phyloP scores from a whole-genome alignment of 2,329 filamentous ascomycete species.

The Acrocalymma vagum region DNA sequence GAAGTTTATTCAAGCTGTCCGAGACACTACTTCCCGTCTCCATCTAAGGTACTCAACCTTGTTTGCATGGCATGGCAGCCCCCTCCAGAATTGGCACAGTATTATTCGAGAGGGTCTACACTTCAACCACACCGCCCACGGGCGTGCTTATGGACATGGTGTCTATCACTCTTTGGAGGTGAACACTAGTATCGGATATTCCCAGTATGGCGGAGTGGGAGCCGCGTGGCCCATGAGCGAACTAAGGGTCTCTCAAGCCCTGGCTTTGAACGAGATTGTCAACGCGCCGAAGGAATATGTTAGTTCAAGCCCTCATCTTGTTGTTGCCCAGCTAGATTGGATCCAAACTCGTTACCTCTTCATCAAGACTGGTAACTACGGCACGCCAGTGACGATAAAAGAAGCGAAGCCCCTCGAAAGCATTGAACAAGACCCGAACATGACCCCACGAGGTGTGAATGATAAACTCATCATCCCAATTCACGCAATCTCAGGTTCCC shows the following conservation, averaged over 20 bases:
- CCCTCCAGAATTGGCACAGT: constrained; percentile 83
- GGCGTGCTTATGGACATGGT: constrained; percentile 78
- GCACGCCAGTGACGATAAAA: constrained; percentile 1
- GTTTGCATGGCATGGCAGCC: constrained; percentile 88
- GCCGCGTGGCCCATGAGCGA: constrained; percentile 71
- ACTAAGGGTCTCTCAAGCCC: constrained; percentile 65
- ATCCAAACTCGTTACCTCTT: constrained; percentile 90
- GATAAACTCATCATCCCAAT: constrained; percentile 60
- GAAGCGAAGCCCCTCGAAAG: constrained; percentile 32
- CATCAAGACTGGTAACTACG: constrained; percentile 49
- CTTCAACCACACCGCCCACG: constrained; percentile 69
- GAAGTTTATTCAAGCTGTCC: constrained; percentile 72
- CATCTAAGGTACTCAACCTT: constrained; percentile 69
- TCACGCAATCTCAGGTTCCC: constrained; percentile 57
- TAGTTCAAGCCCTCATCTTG: constrained; percentile 67
- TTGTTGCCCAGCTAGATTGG: constrained; percentile 81
- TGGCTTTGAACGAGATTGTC: constrained; percentile 87
- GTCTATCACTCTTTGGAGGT: constrained; percentile 78
- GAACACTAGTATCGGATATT: constrained; percentile 65
- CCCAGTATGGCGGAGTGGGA: constrained; percentile 8
- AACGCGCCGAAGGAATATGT: constrained; percentile 73
- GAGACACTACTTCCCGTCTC: constrained; percentile 51
- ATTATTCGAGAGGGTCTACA: constrained; percentile 86
- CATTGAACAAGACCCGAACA: constrained; percentile 51
- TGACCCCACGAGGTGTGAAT: constrained; percentile 52